Base-by-base conservation (phyloP, 306 rosid genomes). In the Fragaria nilgerrensis region DNA sequence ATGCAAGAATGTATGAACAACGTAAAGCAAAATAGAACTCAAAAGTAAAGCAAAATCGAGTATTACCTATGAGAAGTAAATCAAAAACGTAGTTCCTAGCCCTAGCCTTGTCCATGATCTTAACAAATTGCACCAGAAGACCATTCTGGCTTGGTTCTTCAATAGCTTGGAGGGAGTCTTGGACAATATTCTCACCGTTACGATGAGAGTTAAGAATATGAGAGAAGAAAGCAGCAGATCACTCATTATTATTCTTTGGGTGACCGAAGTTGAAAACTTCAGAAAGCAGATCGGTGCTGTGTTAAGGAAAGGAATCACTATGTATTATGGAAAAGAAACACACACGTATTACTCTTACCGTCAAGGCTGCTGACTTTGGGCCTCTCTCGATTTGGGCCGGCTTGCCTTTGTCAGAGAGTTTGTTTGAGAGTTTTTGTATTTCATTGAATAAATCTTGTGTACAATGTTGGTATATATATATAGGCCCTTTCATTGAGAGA, bases 101-200 rank as follows among this genome's bases (percentile, higher is more conserved):
- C 66, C 19, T 25, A 59, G 66, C 36, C 66, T 59, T 25, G 66
- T 59, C 37, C 66, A 59, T 59, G 66, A 59, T 25, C 37, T 19
- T 59, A 59, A 59, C 36, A 25, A 59, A 11, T 23, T 3, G 27
- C 32, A 59, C 65, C 17, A 11, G 64, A 58, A 10, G 65, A 59
- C 65, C 65, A 59, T 59, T 59, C 36, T 25, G 65, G 65, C 65
- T 16, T 59, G 65, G 36, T 59, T 59, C 65, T 59, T 59, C 17
- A 10, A 34, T 23, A 59, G 27, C 65, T 25, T 59, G 65, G 36
- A 59, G 36, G 65, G 36, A 29, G 6, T 59, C 36, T 23, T 23
- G 36, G 36, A 59, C 16, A 25, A 23, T 59, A 25, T 59, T 25
- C 36, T 59, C 65, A 59, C 63, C 32, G 11, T 56, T 8, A 56